Conservation (phyloP, 768 basidiomycete species). For the Hygrocybe coccinea region DNA sequence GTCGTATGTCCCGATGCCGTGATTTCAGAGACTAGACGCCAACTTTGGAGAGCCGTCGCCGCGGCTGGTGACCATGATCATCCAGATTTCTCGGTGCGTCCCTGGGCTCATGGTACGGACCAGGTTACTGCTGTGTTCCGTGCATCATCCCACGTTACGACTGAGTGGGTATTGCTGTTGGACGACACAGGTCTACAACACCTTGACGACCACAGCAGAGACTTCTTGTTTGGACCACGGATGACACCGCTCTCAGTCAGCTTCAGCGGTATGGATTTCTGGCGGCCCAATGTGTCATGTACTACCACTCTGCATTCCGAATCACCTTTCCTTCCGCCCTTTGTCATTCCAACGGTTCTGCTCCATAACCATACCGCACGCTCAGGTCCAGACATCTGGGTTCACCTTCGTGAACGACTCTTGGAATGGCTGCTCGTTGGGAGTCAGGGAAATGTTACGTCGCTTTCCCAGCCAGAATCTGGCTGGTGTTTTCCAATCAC, state of each 20-base stretch:
- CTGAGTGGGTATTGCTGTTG: constrained; percentile 50
- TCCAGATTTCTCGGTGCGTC: constrained; percentile 41
- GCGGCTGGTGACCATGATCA: constrained; percentile 24
- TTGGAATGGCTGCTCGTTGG: constrained; percentile 23
- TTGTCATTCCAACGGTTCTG: constrained; percentile 41
- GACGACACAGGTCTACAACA: constrained; percentile 41
- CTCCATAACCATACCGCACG: constrained; percentile 2
- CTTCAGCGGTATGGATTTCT: constrained; percentile 28
- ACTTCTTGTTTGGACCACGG: constrained; percentile 41
- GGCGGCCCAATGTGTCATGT: constrained; percentile 26
- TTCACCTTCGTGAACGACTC: constrained; percentile 24
- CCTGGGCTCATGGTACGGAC: constrained; percentile 23
- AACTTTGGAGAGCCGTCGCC: constrained; percentile 31
- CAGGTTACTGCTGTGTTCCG: constrained; percentile 29
- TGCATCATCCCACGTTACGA: constrained; percentile 35
- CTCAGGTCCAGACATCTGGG: constrained; percentile 19
- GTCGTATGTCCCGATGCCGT: constrained; percentile 42
- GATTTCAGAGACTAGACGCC: constrained; percentile 30
- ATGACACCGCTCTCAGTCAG: constrained; percentile 37
- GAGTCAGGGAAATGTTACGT: constrained; percentile 38
- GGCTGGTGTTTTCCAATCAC: neutral
- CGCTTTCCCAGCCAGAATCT: neutral
- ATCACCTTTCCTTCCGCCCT: constrained; percentile 56
- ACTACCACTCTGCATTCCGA: constrained; percentile 33
- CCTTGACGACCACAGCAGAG: constrained; percentile 29